phyloP scores from a whole-genome alignment of 805 yeast genomes.

The Cyberlindnera nakhonratchasimensis region DNA sequence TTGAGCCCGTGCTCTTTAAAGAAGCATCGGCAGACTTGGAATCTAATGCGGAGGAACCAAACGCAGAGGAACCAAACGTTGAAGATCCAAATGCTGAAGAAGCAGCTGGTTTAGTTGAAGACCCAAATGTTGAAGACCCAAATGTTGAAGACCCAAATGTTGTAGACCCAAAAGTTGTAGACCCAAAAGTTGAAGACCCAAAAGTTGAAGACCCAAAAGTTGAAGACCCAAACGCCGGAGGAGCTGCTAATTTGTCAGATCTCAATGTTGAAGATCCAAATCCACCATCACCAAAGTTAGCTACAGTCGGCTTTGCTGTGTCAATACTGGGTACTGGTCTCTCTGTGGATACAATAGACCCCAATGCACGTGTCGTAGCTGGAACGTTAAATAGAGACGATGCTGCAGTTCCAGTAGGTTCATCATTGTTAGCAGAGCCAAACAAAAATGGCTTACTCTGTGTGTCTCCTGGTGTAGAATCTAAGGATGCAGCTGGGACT shows the following conservation, averaged over 20 bases:
- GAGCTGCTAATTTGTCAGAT: constrained; percentile 2
- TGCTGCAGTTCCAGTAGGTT: not conserved
- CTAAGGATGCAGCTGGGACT: not conserved
- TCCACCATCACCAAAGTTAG: constrained; percentile 6
- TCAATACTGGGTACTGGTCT: constrained; percentile 1
- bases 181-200: constrained; percentile 5
- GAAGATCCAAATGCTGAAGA: constrained; percentile 7
- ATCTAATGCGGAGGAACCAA: constrained; percentile 22
- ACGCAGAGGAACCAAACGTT: constrained; percentile 20
- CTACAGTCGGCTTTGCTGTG: not conserved
- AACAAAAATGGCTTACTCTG: constrained; percentile 14
- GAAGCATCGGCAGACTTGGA: not conserved
- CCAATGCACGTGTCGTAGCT: not conserved
- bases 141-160: constrained; percentile 6
- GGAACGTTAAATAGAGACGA: not conserved
- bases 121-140: constrained; percentile 22
- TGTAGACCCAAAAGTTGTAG: constrained; percentile 11
- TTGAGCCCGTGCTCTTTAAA: constrained; percentile 1
- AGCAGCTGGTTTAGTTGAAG: constrained; percentile 4
- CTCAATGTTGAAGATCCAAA: constrained; percentile 9
- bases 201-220: constrained; percentile 21
- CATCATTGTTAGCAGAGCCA: not conserved
- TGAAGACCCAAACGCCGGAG: constrained; percentile 10
- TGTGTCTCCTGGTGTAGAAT: constrained; percentile 14
- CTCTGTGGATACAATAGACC: not conserved